Base-by-base conservation (phyloP, 2,329 filamentous ascomycete species). In the Sphaerostilbella broomeana region DNA sequence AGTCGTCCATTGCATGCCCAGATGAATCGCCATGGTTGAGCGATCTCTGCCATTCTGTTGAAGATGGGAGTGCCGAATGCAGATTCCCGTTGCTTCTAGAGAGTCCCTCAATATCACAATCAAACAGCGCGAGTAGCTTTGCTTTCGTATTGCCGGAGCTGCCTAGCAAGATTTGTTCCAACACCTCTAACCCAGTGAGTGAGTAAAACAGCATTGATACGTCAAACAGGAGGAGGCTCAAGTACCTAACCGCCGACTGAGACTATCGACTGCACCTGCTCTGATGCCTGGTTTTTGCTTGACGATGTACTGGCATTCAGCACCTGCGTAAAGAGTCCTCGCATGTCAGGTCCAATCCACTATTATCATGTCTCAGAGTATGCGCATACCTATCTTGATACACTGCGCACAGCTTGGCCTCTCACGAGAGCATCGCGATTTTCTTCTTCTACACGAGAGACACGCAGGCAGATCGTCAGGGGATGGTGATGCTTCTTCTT, bases 241-340 rank as follows among this genome's bases (percentile, higher is more conserved):
- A 4, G 11, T 37, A 41, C 39, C 39, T 17, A 41, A 9, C 16
- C 39, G 31, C 11, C 39, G 39, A 37, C 34, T 36, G 15, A 41
- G 39, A 17, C 34, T 26, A 20, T 41, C 39, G n/a, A 41, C 39
- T 3, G 39, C 39, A n/a, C 39, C 39, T 7, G 39, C 19, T 27
- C 37, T 41, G 24, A 41, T 41, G 6, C 39, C 39, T 13, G 39
- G 39, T 8, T 37, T 41, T 24, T 41, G 39, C 22, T 41, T 41
- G 6, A 31, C 33, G 6, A 41, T 33, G 16, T 41, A 41, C 20
- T 41, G 39, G 8, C 39, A 41, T 18, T 41, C 39, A 26, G 21
- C 25, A 4, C 39, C 39, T 41, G 19, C n/a, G n/a, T n/a, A n/a
- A n/a, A n/a, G n/a, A 9, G 11, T 12, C 12, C 13, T n/a, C 18